Evolutionary conservation across 306 rosid species (phyloP).

Genomic region (Coriaria nepalensis): DNA sequence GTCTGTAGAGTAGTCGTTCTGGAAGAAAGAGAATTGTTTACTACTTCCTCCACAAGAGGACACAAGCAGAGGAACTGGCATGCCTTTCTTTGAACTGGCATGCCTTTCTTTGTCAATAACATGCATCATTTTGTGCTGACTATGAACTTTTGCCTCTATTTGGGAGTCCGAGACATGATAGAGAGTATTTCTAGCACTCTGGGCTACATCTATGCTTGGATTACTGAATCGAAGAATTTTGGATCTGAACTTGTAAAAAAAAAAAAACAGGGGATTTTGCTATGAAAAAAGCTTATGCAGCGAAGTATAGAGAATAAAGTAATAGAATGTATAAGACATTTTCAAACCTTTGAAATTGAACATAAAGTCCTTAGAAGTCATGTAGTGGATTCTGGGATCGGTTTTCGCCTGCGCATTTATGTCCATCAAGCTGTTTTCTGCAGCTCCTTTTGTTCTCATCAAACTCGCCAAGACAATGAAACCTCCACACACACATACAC

Average conservation of each 20-base stretch:
- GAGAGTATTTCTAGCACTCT: slow-evolving; percentile 41
- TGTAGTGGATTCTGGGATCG: slow-evolving; percentile 34
- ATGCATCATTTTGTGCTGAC: slow-evolving; percentile 18
- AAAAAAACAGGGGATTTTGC: no score
- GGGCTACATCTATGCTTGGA: slow-evolving; percentile 50
- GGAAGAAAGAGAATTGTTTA: slow-evolving; percentile 29
- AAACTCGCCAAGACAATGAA: slow-evolving; percentile 52
- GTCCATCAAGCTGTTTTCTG: slow-evolving; percentile 56
- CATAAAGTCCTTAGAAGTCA: slow-evolving; percentile 24
- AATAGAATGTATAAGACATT: no score
- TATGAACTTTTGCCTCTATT: slow-evolving; percentile 29
- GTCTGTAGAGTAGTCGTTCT: slow-evolving; percentile 20
- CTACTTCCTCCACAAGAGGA: slow-evolving; percentile 25
- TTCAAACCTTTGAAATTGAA: slow-evolving; percentile 27
- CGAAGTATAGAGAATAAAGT: no score
- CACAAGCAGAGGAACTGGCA: slow-evolving; percentile 13
- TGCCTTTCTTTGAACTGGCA: slow-evolving; percentile 15
- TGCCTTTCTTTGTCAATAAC: no score
- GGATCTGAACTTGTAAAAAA: no score
- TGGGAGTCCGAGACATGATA: slow-evolving; percentile 29
- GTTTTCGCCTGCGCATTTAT: slow-evolving; percentile 52
- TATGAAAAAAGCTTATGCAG: no score
- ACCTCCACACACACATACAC: no score
- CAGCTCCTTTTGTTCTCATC: slow-evolving; percentile 57
- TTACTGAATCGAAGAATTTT: slow-evolving; percentile 57